Conservation (phyloP, 2,329 filamentous ascomycete species). For the Tolypocladium tundrense region DNA sequence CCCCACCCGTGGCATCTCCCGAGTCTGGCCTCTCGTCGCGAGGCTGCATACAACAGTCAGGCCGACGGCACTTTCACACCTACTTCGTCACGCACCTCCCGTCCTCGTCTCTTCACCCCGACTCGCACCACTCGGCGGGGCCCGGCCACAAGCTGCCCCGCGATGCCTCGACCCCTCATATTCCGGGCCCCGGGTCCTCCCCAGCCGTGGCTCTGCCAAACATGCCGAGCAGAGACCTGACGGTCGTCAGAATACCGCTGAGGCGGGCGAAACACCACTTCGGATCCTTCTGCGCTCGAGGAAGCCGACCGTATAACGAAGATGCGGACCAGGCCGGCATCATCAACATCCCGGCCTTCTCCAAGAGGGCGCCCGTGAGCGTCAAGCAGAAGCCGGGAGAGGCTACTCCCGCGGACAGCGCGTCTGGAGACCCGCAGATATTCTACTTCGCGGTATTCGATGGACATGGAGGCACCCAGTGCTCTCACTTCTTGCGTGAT, state of each 20-base stretch:
- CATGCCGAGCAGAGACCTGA: constrained; percentile 62
- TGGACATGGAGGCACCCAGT: constrained; percentile 84
- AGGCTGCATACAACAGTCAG: constrained; percentile 3
- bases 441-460: constrained; percentile 98
- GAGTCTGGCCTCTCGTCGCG: not conserved
- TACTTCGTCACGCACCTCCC: constrained; percentile 97
- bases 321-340: constrained; percentile 92
- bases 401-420: constrained; percentile 61
- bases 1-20: not conserved
- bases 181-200: constrained; percentile 38
- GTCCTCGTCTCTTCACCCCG: constrained; percentile 84
- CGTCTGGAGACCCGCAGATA: constrained; percentile 83
- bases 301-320: constrained; percentile 82
- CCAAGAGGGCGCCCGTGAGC: constrained; percentile 66
- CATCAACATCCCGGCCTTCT: constrained; percentile 86
- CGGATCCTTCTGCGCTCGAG: constrained; percentile 67
- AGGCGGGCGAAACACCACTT: constrained; percentile 95
- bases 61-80: constrained; percentile 64
- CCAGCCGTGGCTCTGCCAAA: constrained; percentile 51
- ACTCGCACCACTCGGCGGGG: constrained; percentile 54
- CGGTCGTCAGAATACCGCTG: constrained; percentile 88
- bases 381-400: constrained; percentile 41
- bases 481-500: constrained; percentile 76
- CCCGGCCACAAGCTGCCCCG: constrained; percentile 80
- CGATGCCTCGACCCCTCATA: constrained; percentile 73